Evolutionary conservation across 805 yeast species (phyloP).

Genomic region (Helenozyma rhizophorensis): DNA sequence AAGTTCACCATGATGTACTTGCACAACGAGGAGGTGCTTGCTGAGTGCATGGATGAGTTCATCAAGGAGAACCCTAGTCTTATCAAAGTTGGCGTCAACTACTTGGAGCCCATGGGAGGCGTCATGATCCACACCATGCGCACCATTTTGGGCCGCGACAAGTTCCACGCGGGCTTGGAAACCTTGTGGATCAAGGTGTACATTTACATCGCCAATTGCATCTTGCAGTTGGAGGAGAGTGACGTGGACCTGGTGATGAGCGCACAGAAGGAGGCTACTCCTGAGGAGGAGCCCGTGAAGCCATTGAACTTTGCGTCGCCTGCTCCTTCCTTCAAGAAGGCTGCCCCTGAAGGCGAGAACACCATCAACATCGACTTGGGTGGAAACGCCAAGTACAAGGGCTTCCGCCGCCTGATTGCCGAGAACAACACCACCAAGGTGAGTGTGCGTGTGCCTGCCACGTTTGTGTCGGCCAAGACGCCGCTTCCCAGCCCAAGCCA

Average conservation of each 20-base stretch:
- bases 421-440: constrained; percentile 5
- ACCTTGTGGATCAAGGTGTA: constrained; percentile 37
- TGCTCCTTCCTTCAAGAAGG: constrained; percentile 3
- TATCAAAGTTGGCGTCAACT: constrained; percentile 20
- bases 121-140: constrained; percentile 35
- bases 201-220: constrained; percentile 35
- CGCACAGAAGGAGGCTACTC: constrained; percentile 1
- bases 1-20: constrained; percentile 28
- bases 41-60: constrained; percentile 32
- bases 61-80: constrained; percentile 26
- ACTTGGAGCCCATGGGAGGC: constrained; percentile 41
- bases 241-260: constrained; percentile 23
- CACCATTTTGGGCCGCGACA: constrained; percentile 29
- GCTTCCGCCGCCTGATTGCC: constrained; percentile 29
- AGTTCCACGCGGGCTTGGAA: constrained; percentile 29
- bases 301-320: constrained; percentile 20
- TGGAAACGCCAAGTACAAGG: constrained; percentile 34
- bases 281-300: constrained; percentile 14
- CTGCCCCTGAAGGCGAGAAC: constrained; percentile 1
- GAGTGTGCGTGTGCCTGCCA: constrained; percentile 3
- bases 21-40: constrained; percentile 22
- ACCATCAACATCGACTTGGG: constrained; percentile 24
- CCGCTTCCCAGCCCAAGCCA: not conserved
- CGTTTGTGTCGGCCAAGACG: constrained; percentile 1
- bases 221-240: constrained; percentile 24